phyloP scores from a whole-genome alignment of 257 asterid species.

The Rehmannia glutinosa region DNA sequence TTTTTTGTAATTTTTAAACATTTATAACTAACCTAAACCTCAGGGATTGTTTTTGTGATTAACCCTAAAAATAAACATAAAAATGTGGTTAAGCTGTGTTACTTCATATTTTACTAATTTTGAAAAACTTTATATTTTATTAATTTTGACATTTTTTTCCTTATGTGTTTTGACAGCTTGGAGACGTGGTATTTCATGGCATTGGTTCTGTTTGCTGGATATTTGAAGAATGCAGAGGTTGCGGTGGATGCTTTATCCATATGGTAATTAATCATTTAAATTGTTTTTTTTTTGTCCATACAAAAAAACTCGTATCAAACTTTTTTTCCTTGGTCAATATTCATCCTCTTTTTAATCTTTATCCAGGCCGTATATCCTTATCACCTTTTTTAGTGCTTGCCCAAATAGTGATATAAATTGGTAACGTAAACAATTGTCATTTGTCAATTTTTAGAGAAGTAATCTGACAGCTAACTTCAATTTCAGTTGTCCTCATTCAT shows the following conservation, averaged over 20 bases:
- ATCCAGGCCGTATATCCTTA: neutral
- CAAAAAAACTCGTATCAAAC: neutral
- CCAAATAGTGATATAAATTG: neutral
- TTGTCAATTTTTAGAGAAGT: neutral
- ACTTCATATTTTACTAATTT: too few relatives aligned
- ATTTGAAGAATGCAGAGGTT: constrained; percentile 32
- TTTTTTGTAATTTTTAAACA: too few relatives aligned
- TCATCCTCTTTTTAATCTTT: neutral
- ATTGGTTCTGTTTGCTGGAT: constrained; percentile 35
- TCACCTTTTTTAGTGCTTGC: neutral
- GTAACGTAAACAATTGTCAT: neutral
- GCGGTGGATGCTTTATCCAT: constrained; percentile 39
- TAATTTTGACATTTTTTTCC: too few relatives aligned
- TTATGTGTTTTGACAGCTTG: constrained; percentile 20
- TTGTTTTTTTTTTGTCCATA: neutral
- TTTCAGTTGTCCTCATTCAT: too few relatives aligned
- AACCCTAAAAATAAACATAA: too few relatives aligned
- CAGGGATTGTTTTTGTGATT: too few relatives aligned
- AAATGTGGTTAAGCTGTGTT: too few relatives aligned
- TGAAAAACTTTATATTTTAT: too few relatives aligned
- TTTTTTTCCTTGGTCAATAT: neutral
- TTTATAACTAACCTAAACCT: too few relatives aligned
- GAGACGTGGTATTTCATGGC: constrained; percentile 40
- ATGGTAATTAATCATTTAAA: constrained; percentile 18
- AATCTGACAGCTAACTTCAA: neutral